Conservation (phyloP, 2,329 filamentous ascomycete genomes). For the Thermomyces lanuginosus region DNA sequence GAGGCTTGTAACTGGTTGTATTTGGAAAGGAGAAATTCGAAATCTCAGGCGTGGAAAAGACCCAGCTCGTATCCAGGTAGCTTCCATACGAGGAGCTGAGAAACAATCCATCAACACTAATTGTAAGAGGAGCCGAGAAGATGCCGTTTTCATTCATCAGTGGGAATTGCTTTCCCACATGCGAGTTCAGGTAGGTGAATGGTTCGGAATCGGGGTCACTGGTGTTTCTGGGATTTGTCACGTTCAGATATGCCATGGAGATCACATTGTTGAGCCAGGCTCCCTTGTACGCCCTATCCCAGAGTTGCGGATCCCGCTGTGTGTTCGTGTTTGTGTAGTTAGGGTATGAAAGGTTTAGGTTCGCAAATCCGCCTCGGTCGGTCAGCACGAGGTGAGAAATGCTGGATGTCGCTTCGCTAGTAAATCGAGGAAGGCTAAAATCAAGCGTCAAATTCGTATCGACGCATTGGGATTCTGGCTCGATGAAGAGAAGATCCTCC, state of each 20-base stretch:
- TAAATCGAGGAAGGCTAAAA: conserved; percentile 14
- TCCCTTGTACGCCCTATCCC: conserved; percentile 32
- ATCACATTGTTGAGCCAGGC: conserved; percentile 29
- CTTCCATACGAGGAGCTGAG: conserved; percentile 4
- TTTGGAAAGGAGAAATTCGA: background rate
- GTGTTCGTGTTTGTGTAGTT: conserved; percentile 12
- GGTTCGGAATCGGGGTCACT: conserved; percentile 7
- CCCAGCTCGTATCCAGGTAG: conserved; percentile 9
- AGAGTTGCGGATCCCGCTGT: conserved; percentile 3
- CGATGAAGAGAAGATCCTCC: conserved; percentile 34
- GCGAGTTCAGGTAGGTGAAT: conserved; percentile 13
- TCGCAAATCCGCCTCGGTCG: conserved; percentile 30
- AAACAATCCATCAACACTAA: background rate
- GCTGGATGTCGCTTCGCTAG: conserved; percentile 2
- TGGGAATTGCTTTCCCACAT: conserved; percentile 20
- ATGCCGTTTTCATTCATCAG: conserved; percentile 6
- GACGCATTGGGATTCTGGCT: conserved; percentile 31
- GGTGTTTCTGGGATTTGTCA: conserved; percentile 16
- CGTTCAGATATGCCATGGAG: conserved; percentile 26
- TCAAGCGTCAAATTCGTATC: conserved; percentile 27
- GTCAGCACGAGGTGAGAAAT: conserved; percentile 16
- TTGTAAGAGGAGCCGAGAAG: conserved; percentile 3
- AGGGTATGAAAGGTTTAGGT: conserved; percentile 23
- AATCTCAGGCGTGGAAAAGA: background rate
- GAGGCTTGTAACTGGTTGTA: background rate